Conservation (phyloP, 2,329 filamentous ascomycete genomes). For the Penicillium sp. region DNA sequence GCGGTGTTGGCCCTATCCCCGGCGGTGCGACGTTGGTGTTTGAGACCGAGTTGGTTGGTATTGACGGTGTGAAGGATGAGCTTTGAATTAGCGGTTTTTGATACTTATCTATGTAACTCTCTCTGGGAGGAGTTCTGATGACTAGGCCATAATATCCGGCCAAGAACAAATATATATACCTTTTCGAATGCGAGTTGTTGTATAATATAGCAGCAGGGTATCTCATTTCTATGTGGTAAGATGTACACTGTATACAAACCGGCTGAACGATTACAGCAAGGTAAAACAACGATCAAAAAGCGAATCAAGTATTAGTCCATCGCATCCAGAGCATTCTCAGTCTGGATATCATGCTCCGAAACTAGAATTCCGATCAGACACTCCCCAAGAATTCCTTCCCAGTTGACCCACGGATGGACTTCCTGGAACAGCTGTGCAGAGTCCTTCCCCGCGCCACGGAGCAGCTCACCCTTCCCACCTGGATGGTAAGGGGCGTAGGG, state of each 20-base stretch:
- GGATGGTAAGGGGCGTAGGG: conserved; percentile 91
- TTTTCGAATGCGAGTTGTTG: background rate
- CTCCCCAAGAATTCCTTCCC: conserved; percentile 64
- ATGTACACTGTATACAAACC: conserved; percentile 8
- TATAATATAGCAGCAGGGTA: conserved; percentile 15
- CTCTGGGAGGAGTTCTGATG: background rate
- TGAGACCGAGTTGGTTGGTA: conserved; percentile 84
- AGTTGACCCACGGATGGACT: conserved; percentile 67
- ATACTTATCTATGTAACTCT: background rate
- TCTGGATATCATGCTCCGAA: conserved; percentile 49
- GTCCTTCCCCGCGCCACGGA: conserved; percentile 66
- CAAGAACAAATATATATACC: background rate
- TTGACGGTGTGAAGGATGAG: conserved; percentile 67
- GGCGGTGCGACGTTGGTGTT: conserved; percentile 81
- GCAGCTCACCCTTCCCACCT: conserved; percentile 65
- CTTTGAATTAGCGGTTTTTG: conserved; percentile 29
- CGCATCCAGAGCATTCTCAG: conserved; percentile 51
- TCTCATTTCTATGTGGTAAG: conserved; percentile 18
- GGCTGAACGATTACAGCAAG: background rate
- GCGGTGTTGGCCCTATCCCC: conserved; percentile 77
- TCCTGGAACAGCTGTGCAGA: conserved; percentile 62
- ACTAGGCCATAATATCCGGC: background rate
- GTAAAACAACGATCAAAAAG: background rate
- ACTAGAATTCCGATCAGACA: conserved; percentile 64
- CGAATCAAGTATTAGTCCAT: conserved; percentile 54